A percentile compares a stretch with the other conserved stretches of the same genome.
These are phyloP conservation scores for Spinacia oleracea DNA, from an alignment of 179 eudicot species.

Conservation along the genomic window DNA sequence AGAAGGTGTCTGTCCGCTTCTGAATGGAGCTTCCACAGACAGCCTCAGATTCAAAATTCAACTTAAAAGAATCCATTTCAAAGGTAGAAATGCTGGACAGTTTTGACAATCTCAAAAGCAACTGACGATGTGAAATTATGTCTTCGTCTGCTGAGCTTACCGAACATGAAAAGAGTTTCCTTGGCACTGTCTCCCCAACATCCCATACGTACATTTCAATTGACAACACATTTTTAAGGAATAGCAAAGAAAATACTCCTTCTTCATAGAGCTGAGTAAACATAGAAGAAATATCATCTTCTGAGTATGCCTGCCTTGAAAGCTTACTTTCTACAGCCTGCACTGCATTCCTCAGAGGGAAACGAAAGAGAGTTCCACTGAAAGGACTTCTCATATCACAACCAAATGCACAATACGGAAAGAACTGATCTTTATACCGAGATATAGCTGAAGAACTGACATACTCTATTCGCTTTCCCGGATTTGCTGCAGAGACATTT, in stretches of 20 bases:
- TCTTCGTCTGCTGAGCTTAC: slow-evolving; percentile 57
- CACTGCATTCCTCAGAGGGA: slow-evolving; percentile 89
- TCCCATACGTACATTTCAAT: slow-evolving; percentile 95
- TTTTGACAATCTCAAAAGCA: slow-evolving; percentile 79
- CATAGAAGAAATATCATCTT: slow-evolving; percentile 83
- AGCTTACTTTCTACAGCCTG: slow-evolving; percentile 92
- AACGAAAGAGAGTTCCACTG: slow-evolving; percentile 91
- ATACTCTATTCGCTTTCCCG: slow-evolving; percentile 95
- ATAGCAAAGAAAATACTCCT: slow-evolving; percentile 80
- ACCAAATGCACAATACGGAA: slow-evolving; percentile 94
- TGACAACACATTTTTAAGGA: slow-evolving; percentile 77
- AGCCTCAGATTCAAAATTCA: slow-evolving; percentile 77
- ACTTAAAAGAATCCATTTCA: slow-evolving; percentile 63
- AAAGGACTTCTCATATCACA: slow-evolving; percentile 89
- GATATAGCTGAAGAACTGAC: slow-evolving; percentile 87
- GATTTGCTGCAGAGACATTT: slow-evolving; percentile 88
- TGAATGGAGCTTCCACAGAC: slow-evolving; percentile 43
- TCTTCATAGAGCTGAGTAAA: slow-evolving; percentile 84
- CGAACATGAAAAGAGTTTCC: slow-evolving; percentile 75
- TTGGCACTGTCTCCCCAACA: slow-evolving; percentile 60
- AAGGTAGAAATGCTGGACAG: slow-evolving; percentile 38
- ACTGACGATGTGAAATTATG: slow-evolving; percentile 78
- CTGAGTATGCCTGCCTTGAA: slow-evolving; percentile 86
- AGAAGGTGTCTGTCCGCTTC: slow-evolving; percentile 65
- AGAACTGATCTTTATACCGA: slow-evolving; percentile 79